These are phyloP conservation scores for Diaporthe sp. DNA, from an alignment of 2,329 filamentous ascomycete species.

Conservation along the genomic window DNA sequence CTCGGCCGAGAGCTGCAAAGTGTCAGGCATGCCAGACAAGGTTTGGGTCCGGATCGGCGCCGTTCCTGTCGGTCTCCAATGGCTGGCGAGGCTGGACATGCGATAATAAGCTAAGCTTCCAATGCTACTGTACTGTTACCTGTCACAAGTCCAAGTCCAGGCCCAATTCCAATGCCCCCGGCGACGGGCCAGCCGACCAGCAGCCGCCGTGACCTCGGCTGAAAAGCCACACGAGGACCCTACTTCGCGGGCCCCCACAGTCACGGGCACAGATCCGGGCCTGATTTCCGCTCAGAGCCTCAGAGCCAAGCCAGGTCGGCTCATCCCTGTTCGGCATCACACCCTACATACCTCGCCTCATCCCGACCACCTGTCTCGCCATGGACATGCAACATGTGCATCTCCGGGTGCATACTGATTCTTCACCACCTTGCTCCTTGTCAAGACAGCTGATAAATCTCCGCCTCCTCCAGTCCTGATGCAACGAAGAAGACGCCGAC, in stretches of 20 bases:
- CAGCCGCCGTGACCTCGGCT: slow-evolving; percentile 17
- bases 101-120: slow-evolving; percentile 3
- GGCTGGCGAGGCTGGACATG: too few relatives aligned
- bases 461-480: not conserved
- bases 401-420: not conserved
- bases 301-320: slow-evolving; percentile 8
- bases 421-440: not conserved
- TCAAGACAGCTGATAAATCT: not conserved
- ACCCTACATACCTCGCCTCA: not conserved
- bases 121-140: slow-evolving; percentile 12
- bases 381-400: slow-evolving; percentile 2
- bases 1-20: not conserved
- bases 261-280: slow-evolving; percentile 4
- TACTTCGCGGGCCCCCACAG: not conserved
- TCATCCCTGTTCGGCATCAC: slow-evolving; percentile 9
- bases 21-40: slow-evolving; percentile 8
- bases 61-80: not conserved
- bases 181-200: not conserved
- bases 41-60: not conserved
- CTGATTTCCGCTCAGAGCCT: slow-evolving; percentile 20
- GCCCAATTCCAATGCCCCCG: not conserved
- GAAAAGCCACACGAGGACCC: not conserved
- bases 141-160: not conserved
- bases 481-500: not conserved
- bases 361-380: slow-evolving; percentile 1